Evolutionary conservation across 1,284 basidiomycete genomes (phyloP), one percentile per base, ranked within the genome.

Genomic region (Phlebopus sp.): DNA sequence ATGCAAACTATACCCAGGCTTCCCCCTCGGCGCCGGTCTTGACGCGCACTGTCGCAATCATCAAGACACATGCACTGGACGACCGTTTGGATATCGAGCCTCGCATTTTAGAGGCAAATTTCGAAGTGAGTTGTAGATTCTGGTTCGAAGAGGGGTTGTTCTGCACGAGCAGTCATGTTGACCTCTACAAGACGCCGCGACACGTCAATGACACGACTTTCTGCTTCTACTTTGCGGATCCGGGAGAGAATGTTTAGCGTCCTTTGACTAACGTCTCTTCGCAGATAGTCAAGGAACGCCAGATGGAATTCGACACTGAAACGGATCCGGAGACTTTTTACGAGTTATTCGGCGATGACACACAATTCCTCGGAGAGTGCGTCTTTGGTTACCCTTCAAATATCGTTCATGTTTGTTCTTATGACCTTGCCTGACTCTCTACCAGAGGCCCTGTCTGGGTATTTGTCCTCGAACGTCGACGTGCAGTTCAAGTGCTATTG

Each of bases 261-360:
- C 19, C 31, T n/a, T 47, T 60, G 15, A 58, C 47, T 17, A 15
- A 44, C 14, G 2, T 46, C 31, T 35, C 4, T 51, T 50, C 35
- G 10, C 57, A 88, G 86, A 88, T 90, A 58, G 81, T 87, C 46
- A 90, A 90, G 64, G 86, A 90, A 66, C 71, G 86, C 18, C 87
- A 87, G 62, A 88, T 90, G 84, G 86, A 88, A 55, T 89, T 90
- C 57, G 86, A 88, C 59, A 75, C 78, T 15, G 87, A 90, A 59
- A 79, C 82, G 8, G 86, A 90, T 55, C 85, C 84, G 19, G 86
- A 90, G 23, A 80, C 81, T 1, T 71, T 90, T 47, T 82, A 78
- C 49, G 86, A 89, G 57, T 67, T 90, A 35, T 90, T 90, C 59
- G 87, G 86, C 17, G 77, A 84, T 34, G 85, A 90, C 56, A 78